Conservation (phyloP, 1,284 basidiomycete species). For the Coniophora puteana region DNA sequence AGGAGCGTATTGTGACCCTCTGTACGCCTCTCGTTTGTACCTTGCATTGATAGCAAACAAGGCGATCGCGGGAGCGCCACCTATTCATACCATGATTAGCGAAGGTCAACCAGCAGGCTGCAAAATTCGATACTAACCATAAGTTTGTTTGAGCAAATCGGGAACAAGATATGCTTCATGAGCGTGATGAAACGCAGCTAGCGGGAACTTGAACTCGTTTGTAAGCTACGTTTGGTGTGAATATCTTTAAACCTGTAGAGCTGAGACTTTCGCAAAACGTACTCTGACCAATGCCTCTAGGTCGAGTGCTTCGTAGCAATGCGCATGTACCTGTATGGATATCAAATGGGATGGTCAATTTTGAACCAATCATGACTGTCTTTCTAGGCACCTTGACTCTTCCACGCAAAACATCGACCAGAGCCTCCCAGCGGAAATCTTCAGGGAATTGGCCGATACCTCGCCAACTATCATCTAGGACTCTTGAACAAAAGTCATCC, state of each 20-base stretch:
- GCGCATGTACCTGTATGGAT: constrained; percentile 59
- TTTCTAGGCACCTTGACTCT: constrained; percentile 58
- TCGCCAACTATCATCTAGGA: constrained; percentile 56
- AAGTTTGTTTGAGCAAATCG: constrained; percentile 68
- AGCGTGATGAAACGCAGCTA: constrained; percentile 80
- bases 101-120: neutral
- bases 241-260: constrained; percentile 16
- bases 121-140: constrained; percentile 38
- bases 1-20: constrained; percentile 83
- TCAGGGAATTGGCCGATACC: constrained; percentile 68
- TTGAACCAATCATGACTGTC: constrained; percentile 22
- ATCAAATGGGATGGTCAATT: constrained; percentile 9
- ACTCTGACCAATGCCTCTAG: constrained; percentile 73
- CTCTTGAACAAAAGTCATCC: constrained; percentile 66
- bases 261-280: constrained; percentile 21
- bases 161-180: constrained; percentile 80
- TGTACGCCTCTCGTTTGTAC: constrained; percentile 85
- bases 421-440: constrained; percentile 77
- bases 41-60: constrained; percentile 67
- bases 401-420: constrained; percentile 84
- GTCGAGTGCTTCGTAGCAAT: constrained; percentile 80
- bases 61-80: constrained; percentile 62
- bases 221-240: constrained; percentile 44
- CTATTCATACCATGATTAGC: constrained; percentile 21
- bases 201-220: constrained; percentile 76